Evolutionary conservation across 208 protist genomes (phyloP).

Genomic region (Balamuthia mandrillaris): DNA sequence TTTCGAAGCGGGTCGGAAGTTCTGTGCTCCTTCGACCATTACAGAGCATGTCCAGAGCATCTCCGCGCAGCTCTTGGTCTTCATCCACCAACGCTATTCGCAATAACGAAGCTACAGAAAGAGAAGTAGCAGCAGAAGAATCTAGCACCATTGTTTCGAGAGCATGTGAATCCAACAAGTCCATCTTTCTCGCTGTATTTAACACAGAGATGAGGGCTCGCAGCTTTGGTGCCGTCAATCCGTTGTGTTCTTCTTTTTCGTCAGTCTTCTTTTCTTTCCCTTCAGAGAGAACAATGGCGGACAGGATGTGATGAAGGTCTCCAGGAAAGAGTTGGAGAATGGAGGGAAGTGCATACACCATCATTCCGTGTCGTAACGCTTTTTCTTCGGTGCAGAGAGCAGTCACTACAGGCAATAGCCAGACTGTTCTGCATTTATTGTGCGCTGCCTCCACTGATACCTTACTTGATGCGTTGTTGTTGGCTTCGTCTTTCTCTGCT

Average conservation of each 20-base stretch:
- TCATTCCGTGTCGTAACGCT: neutral
- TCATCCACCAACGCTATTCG: neutral
- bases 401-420: neutral
- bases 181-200: slow-evolving; percentile 17
- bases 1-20: neutral
- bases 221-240: neutral
- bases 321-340: neutral
- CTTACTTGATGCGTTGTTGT: neutral
- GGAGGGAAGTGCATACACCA: neutral
- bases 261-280: neutral
- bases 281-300: neutral
- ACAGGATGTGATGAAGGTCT: neutral
- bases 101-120: neutral
- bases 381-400: neutral
- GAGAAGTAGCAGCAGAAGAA: neutral
- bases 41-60: neutral
- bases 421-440: neutral
- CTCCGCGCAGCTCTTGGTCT: neutral
- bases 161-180: neutral
- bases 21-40: neutral
- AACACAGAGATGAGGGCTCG: slow-evolving; percentile 14
- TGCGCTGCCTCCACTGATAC: neutral
- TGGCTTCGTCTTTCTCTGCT: neutral
- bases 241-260: neutral
- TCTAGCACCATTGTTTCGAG: neutral